Base-by-base conservation (phyloP, 2,329 filamentous ascomycete species). In the Alternaria tenuissima region DNA sequence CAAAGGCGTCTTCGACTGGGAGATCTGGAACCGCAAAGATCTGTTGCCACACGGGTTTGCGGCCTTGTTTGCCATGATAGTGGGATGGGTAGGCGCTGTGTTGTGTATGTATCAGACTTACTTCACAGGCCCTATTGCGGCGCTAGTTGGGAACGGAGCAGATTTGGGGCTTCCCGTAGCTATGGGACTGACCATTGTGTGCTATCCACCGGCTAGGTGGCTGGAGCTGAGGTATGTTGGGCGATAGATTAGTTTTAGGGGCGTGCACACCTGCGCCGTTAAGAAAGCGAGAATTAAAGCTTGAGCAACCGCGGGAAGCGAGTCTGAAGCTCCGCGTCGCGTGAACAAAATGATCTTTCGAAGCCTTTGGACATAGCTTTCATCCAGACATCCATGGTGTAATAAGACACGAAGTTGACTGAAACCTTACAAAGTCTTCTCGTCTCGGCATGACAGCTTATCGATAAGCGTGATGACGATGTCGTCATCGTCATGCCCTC, bases 121-220 rank as follows among this genome's bases (percentile, higher is more conserved):
- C 22, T 72, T 70, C 36, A 69, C 64, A 3, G 68, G 69, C 1
- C 63, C 62, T 1, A 63, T 73, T 46, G 70, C 69, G 26, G 58
- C 52, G 5, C 43, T 70, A 7, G 62, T 69, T 2, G 70, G 65
- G 5, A 47, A 83, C 72, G 85, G 86, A 24, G 84, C 81, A 38
- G 85, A 87, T 79, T 76, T 86, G 71, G 79, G 83, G 61, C 18
- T 66, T 43, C 86, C 85, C 55, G 84, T 88, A 32, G 85, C 84
- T 2, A 86, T 86, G 66, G 80, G 80, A 0, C 87, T 84, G 84
- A 83, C 85, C 2, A 82, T 78, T 3, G 52, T 88, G 11, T 28
- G 5, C 79, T 89, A 85, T 69, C 83, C 84, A 14, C 83, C 83
- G n/a, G 69, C 86, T 46, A 78, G 85, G 62, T 85, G 78, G 70